Evolutionary conservation across 139 green algal species (phyloP), one percentile per base, ranked within the genome.

Genomic region (Micractinium sp.): DNA sequence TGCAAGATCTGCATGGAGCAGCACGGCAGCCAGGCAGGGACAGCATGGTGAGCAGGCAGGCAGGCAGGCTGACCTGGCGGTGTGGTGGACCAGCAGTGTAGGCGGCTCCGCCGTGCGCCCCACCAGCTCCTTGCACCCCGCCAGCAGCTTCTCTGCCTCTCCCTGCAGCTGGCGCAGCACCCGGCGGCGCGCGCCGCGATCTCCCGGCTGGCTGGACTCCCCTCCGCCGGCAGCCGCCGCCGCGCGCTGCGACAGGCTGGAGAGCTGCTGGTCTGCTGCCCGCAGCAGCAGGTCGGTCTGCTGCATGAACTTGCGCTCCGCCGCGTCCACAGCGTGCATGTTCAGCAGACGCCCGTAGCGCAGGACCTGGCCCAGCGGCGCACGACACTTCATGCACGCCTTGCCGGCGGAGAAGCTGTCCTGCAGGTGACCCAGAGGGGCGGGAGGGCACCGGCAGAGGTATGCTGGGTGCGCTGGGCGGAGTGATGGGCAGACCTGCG

Each of bases 311-410:
- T 93, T 93, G 61, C 25, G 22, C 78, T 93, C 82, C 22, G 90
- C 85, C 67, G 87, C 25, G 47, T 93, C 90, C 19, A 93, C 31
- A 0, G 79, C 39, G 4, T 63, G 90, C 85, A 91, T 93, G 84
- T 91, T 91, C 35, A 93, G 63, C 63, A 91, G 81, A 25, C 91
- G 71, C 14, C 91, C 89, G 47, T 93, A 93, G 63, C 91, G 91
- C 27, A 81, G 47, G 3, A 93, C 15, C 20, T 60, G 18, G 25
- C 36, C 71, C 38, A 93, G 67, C 29, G 89, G 91, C 13, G 47
- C 75, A 27, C 85, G 79, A 84, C 91, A 93, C 67, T 89, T 67
- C 41, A 69, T 67, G 79, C 79, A 85, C 18, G 47, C 38, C 29
- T 69, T 71, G 22, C 33, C 79, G 16, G 39, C 3, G 29, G 29